Conservation (phyloP, 2,329 filamentous ascomycete genomes). For the Ceratocystis harringtonii region DNA sequence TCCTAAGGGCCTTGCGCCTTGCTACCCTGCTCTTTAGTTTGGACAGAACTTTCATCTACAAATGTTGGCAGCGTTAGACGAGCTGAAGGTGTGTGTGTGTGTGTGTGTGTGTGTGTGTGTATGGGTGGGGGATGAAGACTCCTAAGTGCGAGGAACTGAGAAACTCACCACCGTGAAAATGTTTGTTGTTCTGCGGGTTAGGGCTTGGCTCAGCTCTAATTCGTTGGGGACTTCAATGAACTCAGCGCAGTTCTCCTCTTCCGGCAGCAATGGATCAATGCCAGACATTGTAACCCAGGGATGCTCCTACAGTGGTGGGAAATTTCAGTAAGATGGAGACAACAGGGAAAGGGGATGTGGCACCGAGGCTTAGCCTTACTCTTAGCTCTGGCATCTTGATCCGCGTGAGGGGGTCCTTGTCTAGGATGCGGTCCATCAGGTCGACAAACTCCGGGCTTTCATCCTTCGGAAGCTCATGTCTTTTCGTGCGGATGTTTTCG, state of each 20-base stretch:
- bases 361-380: slow-evolving; percentile 33
- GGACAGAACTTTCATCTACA: slow-evolving; percentile 73
- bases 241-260: slow-evolving; percentile 73
- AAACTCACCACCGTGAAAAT: slow-evolving; percentile 59
- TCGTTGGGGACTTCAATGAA: slow-evolving; percentile 73
- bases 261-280: slow-evolving; percentile 59
- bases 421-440: slow-evolving; percentile 56
- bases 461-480: slow-evolving; percentile 45
- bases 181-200: slow-evolving; percentile 78
- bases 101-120: no score
- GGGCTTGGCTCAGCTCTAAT: slow-evolving; percentile 77
- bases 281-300: slow-evolving; percentile 82
- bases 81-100: neutral
- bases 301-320: slow-evolving; percentile 47
- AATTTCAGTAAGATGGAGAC: no score
- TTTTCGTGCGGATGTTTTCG: slow-evolving; percentile 65
- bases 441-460: slow-evolving; percentile 57
- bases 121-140: neutral
- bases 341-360: neutral
- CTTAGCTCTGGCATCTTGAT: slow-evolving; percentile 72
- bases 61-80: neutral
- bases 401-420: slow-evolving; percentile 71
- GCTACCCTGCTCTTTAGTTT: slow-evolving; percentile 65
- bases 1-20: slow-evolving; percentile 16
- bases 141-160: slow-evolving; percentile 17